Conservation (phyloP, 345 rosid genomes). For the Garcia nutans region DNA sequence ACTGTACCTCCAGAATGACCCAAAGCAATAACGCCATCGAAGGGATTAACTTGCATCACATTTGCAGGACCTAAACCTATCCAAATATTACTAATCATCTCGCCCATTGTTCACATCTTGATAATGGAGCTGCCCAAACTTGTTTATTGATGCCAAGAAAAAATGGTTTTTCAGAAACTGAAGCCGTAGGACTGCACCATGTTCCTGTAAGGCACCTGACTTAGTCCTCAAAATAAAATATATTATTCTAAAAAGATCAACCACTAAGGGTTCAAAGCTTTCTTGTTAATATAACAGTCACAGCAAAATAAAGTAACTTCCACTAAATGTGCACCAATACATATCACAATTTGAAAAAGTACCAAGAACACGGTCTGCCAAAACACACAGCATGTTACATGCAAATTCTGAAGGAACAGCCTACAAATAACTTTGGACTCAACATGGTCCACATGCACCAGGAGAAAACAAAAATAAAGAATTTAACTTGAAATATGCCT, state of each 20-base stretch:
- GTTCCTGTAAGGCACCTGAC: constrained; percentile 51
- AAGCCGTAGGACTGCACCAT: constrained; percentile 68
- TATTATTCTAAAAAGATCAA: not conserved
- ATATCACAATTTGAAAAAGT: not conserved
- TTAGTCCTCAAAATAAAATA: not conserved
- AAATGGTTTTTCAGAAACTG: constrained; percentile 84
- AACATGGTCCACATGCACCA: not conserved
- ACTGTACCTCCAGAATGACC: constrained; percentile 85
- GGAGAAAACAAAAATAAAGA: not conserved
- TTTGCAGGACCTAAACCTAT: constrained; percentile 71
- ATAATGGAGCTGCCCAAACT: constrained; percentile 71
- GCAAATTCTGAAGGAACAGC: not conserved
- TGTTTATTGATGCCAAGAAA: constrained; percentile 80
- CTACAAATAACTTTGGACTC: not conserved
- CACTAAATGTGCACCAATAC: not conserved
- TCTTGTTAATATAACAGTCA: not conserved
- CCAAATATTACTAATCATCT: constrained; percentile 65
- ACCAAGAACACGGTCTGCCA: not conserved
- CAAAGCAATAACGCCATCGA: constrained; percentile 68
- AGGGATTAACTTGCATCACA: constrained; percentile 81
- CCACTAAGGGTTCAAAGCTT: not conserved
- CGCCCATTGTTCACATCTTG: constrained; percentile 75
- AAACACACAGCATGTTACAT: not conserved
- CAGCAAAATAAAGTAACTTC: not conserved
- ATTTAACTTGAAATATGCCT: not conserved